phyloP scores from a whole-genome alignment of 2,329 filamentous ascomycete genomes.

The Huntiella moniliformis region DNA sequence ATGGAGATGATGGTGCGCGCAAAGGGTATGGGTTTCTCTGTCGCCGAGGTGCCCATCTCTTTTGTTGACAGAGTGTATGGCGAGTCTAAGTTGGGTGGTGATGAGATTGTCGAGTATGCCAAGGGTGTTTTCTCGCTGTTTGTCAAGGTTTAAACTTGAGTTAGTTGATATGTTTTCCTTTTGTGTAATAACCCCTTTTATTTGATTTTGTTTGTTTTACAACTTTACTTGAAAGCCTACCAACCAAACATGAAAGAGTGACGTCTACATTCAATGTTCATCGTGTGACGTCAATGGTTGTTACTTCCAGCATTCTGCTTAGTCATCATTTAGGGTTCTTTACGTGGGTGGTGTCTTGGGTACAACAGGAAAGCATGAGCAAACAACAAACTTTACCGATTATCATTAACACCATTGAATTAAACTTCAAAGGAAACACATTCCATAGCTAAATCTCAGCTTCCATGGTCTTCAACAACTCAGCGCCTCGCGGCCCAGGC shows the following conservation, averaged over 20 bases:
- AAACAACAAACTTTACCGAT: too few species aligned
- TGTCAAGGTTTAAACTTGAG: slow-evolving; percentile 46
- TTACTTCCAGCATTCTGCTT: not conserved
- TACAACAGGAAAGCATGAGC: too few species aligned
- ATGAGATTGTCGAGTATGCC: slow-evolving; percentile 92
- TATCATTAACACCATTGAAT: not conserved
- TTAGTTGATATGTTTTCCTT: not conserved
- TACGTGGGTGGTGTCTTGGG: too few species aligned
- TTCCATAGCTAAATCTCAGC: not conserved
- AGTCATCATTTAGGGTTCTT: not conserved
- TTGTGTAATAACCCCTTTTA: not conserved
- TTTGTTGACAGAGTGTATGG: slow-evolving; percentile 94
- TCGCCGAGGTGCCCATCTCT: slow-evolving; percentile 87
- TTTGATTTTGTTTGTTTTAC: not conserved
- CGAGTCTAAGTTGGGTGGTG: slow-evolving; percentile 81
- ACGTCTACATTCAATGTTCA: not conserved
- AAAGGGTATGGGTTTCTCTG: slow-evolving; percentile 85
- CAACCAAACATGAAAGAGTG: too few species aligned
- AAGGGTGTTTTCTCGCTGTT: slow-evolving; percentile 66
- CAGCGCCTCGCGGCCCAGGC: not conserved
- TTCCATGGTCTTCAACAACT: not conserved
- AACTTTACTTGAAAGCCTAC: not conserved
- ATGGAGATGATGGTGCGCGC: slow-evolving; percentile 99
- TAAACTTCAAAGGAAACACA: not conserved
- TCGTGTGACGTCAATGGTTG: too few species aligned